A percentile compares a stretch with the other conserved stretches of the same genome.
Evolutionary conservation across 2,329 filamentous ascomycete genomes (phyloP).

Genomic region (Zasmidium angulare): DNA sequence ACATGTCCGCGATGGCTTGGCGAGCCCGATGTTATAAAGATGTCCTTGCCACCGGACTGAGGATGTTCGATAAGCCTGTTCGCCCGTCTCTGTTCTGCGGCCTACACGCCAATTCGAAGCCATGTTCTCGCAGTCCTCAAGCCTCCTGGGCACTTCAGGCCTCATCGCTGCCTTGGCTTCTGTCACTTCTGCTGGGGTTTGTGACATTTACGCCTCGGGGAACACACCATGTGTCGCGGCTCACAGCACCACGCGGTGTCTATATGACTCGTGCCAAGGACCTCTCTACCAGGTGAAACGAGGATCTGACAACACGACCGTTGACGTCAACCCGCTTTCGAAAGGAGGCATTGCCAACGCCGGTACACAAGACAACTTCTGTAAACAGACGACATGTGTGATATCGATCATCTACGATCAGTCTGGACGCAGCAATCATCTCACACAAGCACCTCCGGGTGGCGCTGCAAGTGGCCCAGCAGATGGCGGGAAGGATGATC

Average conservation of each 20-base stretch:
- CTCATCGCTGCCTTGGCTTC: slow-evolving; percentile 36
- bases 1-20: neutral
- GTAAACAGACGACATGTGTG: slow-evolving; percentile 59
- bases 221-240: slow-evolving; percentile 62
- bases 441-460: slow-evolving; percentile 56
- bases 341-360: slow-evolving; percentile 64
- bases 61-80: neutral
- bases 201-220: slow-evolving; percentile 49
- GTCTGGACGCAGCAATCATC: slow-evolving; percentile 60
- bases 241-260: slow-evolving; percentile 62
- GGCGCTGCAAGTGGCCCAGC: slow-evolving; percentile 57
- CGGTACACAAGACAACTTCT: slow-evolving; percentile 59
- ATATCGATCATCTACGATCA: slow-evolving; percentile 65
- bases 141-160: neutral
- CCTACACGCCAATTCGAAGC: neutral
- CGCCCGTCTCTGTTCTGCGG: neutral
- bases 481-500: slow-evolving; percentile 57
- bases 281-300: slow-evolving; percentile 61
- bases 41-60: neutral
- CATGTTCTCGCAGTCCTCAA: slow-evolving; percentile 2
- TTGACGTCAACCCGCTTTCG: slow-evolving; percentile 51
- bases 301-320: slow-evolving; percentile 51
- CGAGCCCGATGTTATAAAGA: neutral
- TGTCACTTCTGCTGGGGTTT: slow-evolving; percentile 55
- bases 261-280: slow-evolving; percentile 56